phyloP scores from a whole-genome alignment of 163 green algal genomes.

The Volvox carteri region DNA sequence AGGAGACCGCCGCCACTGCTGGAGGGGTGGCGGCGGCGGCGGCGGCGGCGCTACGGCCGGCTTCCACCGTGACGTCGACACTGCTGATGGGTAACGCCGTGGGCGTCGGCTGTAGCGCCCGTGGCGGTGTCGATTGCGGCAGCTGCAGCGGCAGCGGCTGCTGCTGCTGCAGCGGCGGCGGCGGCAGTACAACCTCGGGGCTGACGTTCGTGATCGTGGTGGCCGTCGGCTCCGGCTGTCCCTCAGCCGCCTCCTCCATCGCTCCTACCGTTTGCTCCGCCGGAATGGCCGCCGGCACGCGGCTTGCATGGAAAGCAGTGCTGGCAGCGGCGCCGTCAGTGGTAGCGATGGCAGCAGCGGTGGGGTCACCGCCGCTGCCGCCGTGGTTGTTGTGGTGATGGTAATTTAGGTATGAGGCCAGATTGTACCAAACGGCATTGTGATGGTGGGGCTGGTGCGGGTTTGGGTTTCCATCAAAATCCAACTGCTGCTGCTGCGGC shows the following conservation, averaged over 20 bases:
- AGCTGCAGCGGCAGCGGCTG: no score
- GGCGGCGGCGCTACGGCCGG: background rate
- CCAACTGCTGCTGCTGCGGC: background rate
- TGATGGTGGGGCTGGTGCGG: no score
- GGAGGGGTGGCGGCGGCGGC: background rate
- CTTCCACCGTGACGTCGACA: background rate
- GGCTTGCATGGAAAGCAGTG: no score
- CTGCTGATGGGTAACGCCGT: background rate
- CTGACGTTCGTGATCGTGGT: background rate
- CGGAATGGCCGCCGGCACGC: background rate
- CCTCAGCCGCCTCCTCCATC: background rate
- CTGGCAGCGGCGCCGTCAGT: background rate
- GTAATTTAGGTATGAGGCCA: conserved; percentile 8
- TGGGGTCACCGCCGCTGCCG: background rate
- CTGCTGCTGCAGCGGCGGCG: background rate
- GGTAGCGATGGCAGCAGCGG: background rate
- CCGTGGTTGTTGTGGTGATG: background rate
- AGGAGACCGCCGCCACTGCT: background rate
- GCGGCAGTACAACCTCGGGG: background rate
- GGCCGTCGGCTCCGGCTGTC: no score
- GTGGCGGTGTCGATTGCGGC: background rate
- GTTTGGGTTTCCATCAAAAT: background rate
- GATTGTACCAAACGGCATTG: background rate
- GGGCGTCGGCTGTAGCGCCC: background rate
- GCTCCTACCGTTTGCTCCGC: no score